Percentiles rank a stretch among this genome's conserved stretches.
phyloP scores from a whole-genome alignment of 179 eudicot species.

The Silene coronaria region DNA sequence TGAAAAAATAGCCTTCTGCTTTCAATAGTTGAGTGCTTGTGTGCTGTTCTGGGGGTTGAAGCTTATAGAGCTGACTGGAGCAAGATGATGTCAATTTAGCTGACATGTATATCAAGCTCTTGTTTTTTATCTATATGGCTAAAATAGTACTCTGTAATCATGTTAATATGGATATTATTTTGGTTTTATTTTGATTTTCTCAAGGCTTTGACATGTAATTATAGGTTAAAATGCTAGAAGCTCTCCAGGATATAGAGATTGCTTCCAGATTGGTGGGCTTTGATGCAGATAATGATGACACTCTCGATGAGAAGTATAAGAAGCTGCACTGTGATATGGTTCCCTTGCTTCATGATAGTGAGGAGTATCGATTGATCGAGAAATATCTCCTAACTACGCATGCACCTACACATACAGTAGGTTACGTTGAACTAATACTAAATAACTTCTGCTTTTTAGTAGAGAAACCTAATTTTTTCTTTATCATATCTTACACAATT shows the following conservation, averaged over 20 bases:
- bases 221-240: conserved; percentile 98
- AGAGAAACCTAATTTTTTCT: not conserved
- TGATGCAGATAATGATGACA: conserved; percentile 63
- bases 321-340: conserved; percentile 71
- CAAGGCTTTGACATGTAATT: conserved; percentile 9
- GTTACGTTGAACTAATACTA: conserved; percentile 8
- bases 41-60: not conserved
- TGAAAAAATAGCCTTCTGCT: not conserved
- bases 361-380: conserved; percentile 75
- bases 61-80: not conserved
- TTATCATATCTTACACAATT: conserved; percentile 14
- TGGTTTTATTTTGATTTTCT: conserved; percentile 3
- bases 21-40: not conserved
- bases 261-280: conserved; percentile 96
- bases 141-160: not conserved
- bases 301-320: conserved; percentile 79
- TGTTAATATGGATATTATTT: not conserved
- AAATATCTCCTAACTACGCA: conserved; percentile 91
- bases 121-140: not conserved
- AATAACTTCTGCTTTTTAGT: not conserved
- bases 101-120: not conserved
- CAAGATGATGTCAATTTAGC: not conserved
- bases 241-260: conserved; percentile 97
- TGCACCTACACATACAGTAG: conserved; percentile 97
- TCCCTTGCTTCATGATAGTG: conserved; percentile 77